Conservation (phyloP, 2,329 filamentous ascomycete genomes). For the Elsinoe ampelina region DNA sequence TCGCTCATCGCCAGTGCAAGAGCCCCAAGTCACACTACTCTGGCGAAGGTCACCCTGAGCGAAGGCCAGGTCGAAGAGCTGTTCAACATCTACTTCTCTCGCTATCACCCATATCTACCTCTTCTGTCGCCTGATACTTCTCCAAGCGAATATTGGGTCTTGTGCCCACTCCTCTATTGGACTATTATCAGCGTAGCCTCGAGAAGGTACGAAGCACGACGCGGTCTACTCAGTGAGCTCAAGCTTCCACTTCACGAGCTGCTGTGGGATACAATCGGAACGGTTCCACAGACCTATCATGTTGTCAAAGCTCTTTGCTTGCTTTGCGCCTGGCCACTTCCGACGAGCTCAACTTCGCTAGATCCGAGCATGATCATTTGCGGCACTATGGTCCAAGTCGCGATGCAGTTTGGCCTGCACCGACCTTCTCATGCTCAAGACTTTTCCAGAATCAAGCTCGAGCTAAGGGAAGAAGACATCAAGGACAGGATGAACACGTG, state of each 20-base stretch:
- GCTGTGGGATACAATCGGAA: slow-evolving; percentile 67
- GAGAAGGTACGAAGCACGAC: slow-evolving; percentile 57
- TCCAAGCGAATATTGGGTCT: slow-evolving; percentile 55
- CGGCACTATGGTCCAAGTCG: slow-evolving; percentile 79
- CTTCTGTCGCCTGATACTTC: slow-evolving; percentile 60
- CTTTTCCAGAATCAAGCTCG: slow-evolving; percentile 58
- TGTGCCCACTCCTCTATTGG: slow-evolving; percentile 80
- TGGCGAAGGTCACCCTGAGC: slow-evolving; percentile 37
- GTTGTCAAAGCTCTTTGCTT: slow-evolving; percentile 74
- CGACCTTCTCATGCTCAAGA: slow-evolving; percentile 74
- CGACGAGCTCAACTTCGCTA: slow-evolving; percentile 68
- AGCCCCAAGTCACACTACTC: slow-evolving; percentile 50
- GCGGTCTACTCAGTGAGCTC: slow-evolving; percentile 56
- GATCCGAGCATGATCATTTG: slow-evolving; percentile 75
- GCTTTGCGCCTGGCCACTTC: slow-evolving; percentile 72
- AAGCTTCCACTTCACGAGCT: slow-evolving; percentile 58
- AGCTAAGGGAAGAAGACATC: slow-evolving; percentile 69
- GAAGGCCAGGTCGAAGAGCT: slow-evolving; percentile 43
- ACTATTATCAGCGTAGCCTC: slow-evolving; percentile 67
- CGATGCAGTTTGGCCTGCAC: slow-evolving; percentile 73
- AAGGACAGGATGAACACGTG: slow-evolving; percentile 71
- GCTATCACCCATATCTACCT: slow-evolving; percentile 69
- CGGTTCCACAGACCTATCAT: slow-evolving; percentile 69
- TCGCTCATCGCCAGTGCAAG: slow-evolving; percentile 43
- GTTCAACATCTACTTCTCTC: slow-evolving; percentile 65